Evolutionary conservation across 2,329 filamentous ascomycete species (phyloP), one percentile per base, ranked within the genome.

Genomic region (Chalaropsis ovoidea): DNA sequence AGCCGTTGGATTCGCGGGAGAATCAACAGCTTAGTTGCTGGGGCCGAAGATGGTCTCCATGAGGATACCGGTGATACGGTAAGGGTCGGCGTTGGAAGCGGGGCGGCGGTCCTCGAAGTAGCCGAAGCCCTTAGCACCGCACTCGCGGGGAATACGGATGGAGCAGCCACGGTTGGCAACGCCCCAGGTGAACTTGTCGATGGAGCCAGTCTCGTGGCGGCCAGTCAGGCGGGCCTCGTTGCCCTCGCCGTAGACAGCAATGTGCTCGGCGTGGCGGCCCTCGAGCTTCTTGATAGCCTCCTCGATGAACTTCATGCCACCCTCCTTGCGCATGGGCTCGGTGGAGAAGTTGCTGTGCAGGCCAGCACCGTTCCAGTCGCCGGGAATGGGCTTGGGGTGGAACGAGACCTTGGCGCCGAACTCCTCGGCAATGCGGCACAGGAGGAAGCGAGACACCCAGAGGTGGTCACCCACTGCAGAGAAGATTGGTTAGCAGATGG

Each of bases 401-500:
- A 96, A 87, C 47, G 93, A 95, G 70, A 97, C 92, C 84, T 92
- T 92, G 77, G 88, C 92, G 73, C 93, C 94, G 73, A 96, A 96
- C 74, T 97, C 93, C 77, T 99, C 94, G 64, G 93, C 89, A 68
- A 97, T 89, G 70, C 92, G 89, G 82, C 87, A 82, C 63, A 94
- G 86, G 73, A 94, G 82, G 81, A 91, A 94, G 70, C 90, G 87
- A 1, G 77, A 72, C 73, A 96, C 82, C 94, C 93, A 97, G 73
- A 99, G 90, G 75, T 97, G 87, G 77, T 99, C 94, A 77, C 94
- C 94, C 82, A 97, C 86, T 87, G 70, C 62, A 6, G 1, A 61
- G 45, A 43, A 60, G 8, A 5, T 52, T 8, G 8, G 47, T 49
- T 49, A 49, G 47, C 47, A 49, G 15, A 35, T 10, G 35, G 45